A percentile compares a stretch with the other conserved stretches of the same genome.
These are phyloP conservation scores for Paraphaeosphaeria sporulosa DNA, from an alignment of 2,329 filamentous ascomycete genomes.

Conservation along the genomic window DNA sequence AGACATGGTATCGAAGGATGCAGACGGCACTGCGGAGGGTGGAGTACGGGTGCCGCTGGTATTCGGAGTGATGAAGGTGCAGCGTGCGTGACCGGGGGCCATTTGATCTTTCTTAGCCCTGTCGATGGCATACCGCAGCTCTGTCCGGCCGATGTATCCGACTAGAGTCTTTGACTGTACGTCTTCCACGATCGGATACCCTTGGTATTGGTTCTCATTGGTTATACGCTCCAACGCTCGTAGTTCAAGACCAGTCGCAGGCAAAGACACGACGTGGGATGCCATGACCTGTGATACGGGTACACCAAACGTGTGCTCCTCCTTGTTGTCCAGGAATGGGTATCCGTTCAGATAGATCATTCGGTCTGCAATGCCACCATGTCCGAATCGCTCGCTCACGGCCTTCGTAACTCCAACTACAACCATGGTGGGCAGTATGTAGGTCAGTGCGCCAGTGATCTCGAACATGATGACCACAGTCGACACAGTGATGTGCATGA, in stretches of 20 bases:
- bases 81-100: constrained; percentile 73
- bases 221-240: constrained; percentile 80
- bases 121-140: constrained; percentile 89
- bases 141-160: constrained; percentile 92
- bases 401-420: constrained; percentile 97
- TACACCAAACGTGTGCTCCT: constrained; percentile 95
- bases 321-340: constrained; percentile 95
- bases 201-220: constrained; percentile 82
- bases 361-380: constrained; percentile 93
- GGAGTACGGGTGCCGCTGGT: constrained; percentile 31
- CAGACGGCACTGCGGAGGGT: constrained; percentile 41
- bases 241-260: constrained; percentile 76
- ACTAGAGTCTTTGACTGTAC: constrained; percentile 73
- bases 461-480: constrained; percentile 99
- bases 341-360: constrained; percentile 99
- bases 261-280: constrained; percentile 74
- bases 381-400: constrained; percentile 88
- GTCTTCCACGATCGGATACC: constrained; percentile 90
- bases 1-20: constrained; percentile 67
- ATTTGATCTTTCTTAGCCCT: constrained; percentile 74
- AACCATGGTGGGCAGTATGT: constrained; percentile 98
- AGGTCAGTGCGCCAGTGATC: constrained; percentile 93
- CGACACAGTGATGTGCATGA: constrained; percentile 97
- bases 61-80: constrained; percentile 68
- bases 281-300: constrained; percentile 93